Evolutionary conservation across 139 green algal genomes (phyloP).

Genomic region (Auxenochlorella protothecoides): DNA sequence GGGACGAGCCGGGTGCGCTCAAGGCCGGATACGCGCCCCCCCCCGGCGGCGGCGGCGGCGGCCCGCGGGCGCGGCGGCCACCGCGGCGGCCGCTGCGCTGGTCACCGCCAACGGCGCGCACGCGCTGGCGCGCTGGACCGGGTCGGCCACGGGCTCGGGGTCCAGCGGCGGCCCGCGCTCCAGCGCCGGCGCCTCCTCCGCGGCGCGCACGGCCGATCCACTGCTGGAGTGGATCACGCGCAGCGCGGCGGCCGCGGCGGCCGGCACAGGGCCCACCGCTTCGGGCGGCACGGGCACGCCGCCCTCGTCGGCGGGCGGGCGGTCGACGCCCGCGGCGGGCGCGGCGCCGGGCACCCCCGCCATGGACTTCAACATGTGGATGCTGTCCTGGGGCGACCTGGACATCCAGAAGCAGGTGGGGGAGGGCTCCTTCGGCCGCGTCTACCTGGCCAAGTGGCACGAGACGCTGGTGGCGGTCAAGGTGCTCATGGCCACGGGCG

Average conservation of each 20-base stretch:
- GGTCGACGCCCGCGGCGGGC: neutral
- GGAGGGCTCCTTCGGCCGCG: constrained; percentile 50
- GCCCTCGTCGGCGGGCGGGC: neutral
- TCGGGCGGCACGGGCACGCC: neutral
- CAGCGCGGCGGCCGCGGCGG: neutral
- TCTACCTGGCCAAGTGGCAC: constrained; percentile 50
- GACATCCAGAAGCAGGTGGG: constrained; percentile 47
- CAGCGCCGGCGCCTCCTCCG: neutral
- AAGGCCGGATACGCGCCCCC: neutral
- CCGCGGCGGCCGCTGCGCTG: neutral
- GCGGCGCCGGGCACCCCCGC: neutral
- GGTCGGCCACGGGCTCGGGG: too few relatives aligned
- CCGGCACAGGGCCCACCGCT: neutral
- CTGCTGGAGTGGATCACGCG: constrained; percentile 5
- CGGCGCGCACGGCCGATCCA: constrained; percentile 6
- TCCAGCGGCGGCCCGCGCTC: neutral
- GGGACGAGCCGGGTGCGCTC: too few relatives aligned
- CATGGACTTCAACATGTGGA: constrained; percentile 12
- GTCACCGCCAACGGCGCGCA: too few relatives aligned
- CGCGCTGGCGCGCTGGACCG: too few relatives aligned
- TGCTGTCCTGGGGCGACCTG: constrained; percentile 16
- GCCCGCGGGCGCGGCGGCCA: neutral
- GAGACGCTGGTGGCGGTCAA: constrained; percentile 53
- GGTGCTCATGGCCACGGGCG: constrained; percentile 23
- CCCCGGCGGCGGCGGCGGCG: neutral